Conservation (phyloP, 106 monocot genomes). For the Dioscorea alata region DNA sequence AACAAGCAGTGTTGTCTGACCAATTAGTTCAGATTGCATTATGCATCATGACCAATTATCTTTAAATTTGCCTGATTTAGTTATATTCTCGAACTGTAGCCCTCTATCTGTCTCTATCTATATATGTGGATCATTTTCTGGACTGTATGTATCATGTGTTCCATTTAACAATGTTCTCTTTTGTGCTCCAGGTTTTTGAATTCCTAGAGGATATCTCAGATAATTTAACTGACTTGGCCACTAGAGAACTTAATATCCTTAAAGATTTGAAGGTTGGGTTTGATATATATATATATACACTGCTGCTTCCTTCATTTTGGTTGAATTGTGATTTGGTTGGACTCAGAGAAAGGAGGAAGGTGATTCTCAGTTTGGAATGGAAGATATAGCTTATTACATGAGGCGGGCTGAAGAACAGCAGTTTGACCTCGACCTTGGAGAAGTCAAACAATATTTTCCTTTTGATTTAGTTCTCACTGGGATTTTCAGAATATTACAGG, state of each 20-base stretch:
- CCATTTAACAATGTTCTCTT: too few species aligned
- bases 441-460: slow-evolving; percentile 79
- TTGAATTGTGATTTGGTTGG: not conserved
- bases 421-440: slow-evolving; percentile 54
- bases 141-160: too few species aligned
- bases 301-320: not conserved
- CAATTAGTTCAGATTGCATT: too few species aligned
- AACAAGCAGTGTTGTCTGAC: too few species aligned
- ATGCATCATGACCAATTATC: too few species aligned
- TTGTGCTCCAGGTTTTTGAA: slow-evolving; percentile 65
- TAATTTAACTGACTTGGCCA: slow-evolving; percentile 55
- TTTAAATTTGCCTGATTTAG: too few species aligned
- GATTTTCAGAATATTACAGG: slow-evolving; percentile 82
- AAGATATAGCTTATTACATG: slow-evolving; percentile 91
- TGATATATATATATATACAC: not conserved
- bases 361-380: slow-evolving; percentile 64
- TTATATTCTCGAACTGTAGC: too few species aligned
- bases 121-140: not conserved
- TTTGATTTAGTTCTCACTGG: slow-evolving; percentile 73
- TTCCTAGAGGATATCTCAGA: slow-evolving; percentile 80
- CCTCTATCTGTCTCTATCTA: too few species aligned
- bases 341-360: slow-evolving; percentile 82
- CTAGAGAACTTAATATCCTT: slow-evolving; percentile 69
- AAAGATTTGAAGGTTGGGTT: slow-evolving; percentile 78
- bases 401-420: slow-evolving; percentile 68